Conservation (phyloP, 805 yeast species). For the Wickerhamomyces sydowiorum region DNA sequence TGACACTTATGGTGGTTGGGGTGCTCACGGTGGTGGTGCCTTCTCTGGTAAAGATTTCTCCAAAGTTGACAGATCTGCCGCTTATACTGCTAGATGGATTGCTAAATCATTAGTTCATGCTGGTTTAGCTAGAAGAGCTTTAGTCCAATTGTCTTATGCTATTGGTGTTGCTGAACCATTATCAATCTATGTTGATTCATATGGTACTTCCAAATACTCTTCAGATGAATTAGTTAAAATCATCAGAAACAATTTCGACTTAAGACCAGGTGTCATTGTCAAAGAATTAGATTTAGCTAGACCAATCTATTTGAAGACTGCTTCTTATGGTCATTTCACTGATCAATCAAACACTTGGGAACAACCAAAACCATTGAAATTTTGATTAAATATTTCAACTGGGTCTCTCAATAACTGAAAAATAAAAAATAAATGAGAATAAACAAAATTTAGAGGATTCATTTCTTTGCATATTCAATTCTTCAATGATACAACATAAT, state of each 20-base stretch:
- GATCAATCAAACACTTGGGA: constrained; percentile 99
- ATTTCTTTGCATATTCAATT: not conserved
- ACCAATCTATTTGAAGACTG: constrained; percentile 99
- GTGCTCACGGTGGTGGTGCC: constrained; percentile 99
- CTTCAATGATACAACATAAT: not conserved
- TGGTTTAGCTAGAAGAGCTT: constrained; percentile 92
- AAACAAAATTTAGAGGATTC: too few species aligned
- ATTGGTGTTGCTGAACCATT: constrained; percentile 99
- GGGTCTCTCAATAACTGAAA: too few species aligned
- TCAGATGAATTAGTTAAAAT: constrained; percentile 88
- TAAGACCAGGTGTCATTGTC: constrained; percentile 99
- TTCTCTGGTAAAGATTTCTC: constrained; percentile 99
- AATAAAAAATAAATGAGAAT: not conserved
- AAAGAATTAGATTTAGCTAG: constrained; percentile 95
- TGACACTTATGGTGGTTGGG: constrained; percentile 99
- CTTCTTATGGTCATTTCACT: constrained; percentile 99
- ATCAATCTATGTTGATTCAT: constrained; percentile 94
- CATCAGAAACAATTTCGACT: constrained; percentile 91
- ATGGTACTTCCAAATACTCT: constrained; percentile 92
- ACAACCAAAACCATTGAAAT: constrained; percentile 77
- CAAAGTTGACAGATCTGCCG: constrained; percentile 99
- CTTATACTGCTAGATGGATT: constrained; percentile 99
- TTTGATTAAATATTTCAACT: constrained; percentile 28
- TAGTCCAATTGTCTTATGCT: constrained; percentile 98
- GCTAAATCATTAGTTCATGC: constrained; percentile 97